Conservation (phyloP, 441 rosid genomes). For the Caryocar brasiliense region DNA sequence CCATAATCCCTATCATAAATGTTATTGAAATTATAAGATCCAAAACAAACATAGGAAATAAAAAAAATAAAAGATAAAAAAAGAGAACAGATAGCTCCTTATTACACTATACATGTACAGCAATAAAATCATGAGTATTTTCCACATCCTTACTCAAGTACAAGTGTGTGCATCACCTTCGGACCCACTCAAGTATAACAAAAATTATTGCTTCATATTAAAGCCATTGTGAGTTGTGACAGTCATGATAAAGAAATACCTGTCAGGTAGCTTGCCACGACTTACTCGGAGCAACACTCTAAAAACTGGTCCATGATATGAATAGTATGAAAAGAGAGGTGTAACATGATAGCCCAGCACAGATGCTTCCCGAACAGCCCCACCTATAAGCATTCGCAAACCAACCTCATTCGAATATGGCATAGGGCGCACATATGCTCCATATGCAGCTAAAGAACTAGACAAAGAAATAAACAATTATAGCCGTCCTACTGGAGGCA, state of each 20-base stretch:
- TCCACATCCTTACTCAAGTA: too few species aligned
- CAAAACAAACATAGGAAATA: background rate
- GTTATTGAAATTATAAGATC: background rate
- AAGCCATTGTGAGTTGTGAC: too few species aligned
- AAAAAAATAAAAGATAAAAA: background rate
- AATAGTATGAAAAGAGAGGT: constrained; percentile 78
- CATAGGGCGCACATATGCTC: constrained; percentile 83
- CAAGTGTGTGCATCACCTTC: too few species aligned
- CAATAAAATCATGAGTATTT: too few species aligned
- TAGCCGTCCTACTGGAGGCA: background rate
- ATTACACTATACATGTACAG: too few species aligned
- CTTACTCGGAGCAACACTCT: constrained; percentile 58
- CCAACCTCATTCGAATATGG: constrained; percentile 92
- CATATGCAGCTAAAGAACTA: constrained; percentile 80
- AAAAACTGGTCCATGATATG: constrained; percentile 84
- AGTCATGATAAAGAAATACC: constrained; percentile 23
- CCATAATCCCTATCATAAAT: constrained; percentile 57
- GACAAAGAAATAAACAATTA: constrained; percentile 4
- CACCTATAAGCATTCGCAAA: constrained; percentile 78
- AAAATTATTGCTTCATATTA: too few species aligned
- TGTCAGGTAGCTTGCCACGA: constrained; percentile 50
- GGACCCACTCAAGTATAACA: too few species aligned
- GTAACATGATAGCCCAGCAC: constrained; percentile 61
- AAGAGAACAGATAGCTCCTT: too few species aligned
- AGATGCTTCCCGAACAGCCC: constrained; percentile 83